Base-by-base conservation (phyloP, 2,329 filamentous ascomycete species). In the Hypoxylon sp. region DNA sequence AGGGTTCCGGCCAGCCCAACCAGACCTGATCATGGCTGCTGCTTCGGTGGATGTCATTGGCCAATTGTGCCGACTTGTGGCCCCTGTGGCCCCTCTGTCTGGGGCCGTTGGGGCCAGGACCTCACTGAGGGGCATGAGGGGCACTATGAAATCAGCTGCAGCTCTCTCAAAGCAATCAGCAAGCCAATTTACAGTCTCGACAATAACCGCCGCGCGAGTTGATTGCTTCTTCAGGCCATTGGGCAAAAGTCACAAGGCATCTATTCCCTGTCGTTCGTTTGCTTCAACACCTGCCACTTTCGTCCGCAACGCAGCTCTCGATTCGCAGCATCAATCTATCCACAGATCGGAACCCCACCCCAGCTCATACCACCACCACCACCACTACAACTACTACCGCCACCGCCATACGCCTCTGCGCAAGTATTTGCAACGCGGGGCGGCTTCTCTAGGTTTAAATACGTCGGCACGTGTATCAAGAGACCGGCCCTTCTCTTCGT, bases 231-330 rank as follows among this genome's bases (percentile, higher is more conserved):
- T 60, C 36, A 52, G 64, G 51, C 24, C 54, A 65, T 67, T 65
- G 61, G 54, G 20, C 28, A 42, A 28, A 30, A 56, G 58, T 69
- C 61, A 54, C 53, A 57, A 44, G 61, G 62, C 61, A 7, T 48
- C 44, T 44, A 57, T 30, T 42, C 58, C 67, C 40, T 62, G 61
- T 30, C 64, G 50, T 57, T 51, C 54, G 9, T 64, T 65, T 24
- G 55, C 58, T 48, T 68, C 59, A 45, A 70, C 71, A 71, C 70
- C 71, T 73, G 71, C 71, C 71, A 54, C 68, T 65, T 72, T 51
- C 24, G 69, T 71, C 67, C 11, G 18, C 22, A 36, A 40, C 53
- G 48, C 33, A 53, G 42, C 46, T 60, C 33, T 36, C 36, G 32
- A 65, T 58, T 69, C 64, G 64, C 67, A 67, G 28, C 60, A 63